Evolutionary conservation across 305 asterid genomes (phyloP), one percentile per base, ranked within the genome.

Genomic region (Ilex paraguariensis): DNA sequence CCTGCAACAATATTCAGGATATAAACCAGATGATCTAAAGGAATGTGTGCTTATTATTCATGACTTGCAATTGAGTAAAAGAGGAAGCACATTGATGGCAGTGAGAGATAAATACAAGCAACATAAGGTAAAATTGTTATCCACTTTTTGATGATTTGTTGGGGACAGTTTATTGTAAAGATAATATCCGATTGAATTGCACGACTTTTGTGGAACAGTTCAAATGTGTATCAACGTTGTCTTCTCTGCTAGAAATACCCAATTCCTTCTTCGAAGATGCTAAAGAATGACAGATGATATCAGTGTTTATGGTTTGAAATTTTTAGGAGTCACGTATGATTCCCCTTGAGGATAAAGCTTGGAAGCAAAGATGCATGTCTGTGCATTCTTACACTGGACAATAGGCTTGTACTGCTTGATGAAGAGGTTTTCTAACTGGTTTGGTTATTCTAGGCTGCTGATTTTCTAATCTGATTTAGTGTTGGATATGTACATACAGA

Each of bases 101-200:
- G 69, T 84, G 54, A 79, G 90, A 70, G 95, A 85, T 30, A 90
- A 87, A 67, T 90, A 90, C 76, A 76, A 79, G 73, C 85, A 77
- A 40, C 85, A 76, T 40, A 82, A 79, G 98, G 96, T 91, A 64
- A 28, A 39, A 57, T 31, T n/a, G 28, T 50, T 39, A 4, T 33
- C 39, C 13, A 10, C 4, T 46, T 46, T 46, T 46, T 46, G 52
- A 10, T 11, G 52, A 7, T 10, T 13, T 46, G 52, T 13, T 46
- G 52, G 13, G 16, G 13, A 46, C 13, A 10, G 15, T 46, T 46
- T 13, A 11, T 46, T 46, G 15, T 36, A 7, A 10, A 10, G 13
- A 46, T 46, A 10, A 46, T 13, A 13, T 39, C 64, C 1, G 60
- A 40, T 16, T 6, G 2, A 55, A 42, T 40, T 59, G 33, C 51